Conservation (phyloP, 2,329 filamentous ascomycete genomes). For the Neurospora sp. region DNA sequence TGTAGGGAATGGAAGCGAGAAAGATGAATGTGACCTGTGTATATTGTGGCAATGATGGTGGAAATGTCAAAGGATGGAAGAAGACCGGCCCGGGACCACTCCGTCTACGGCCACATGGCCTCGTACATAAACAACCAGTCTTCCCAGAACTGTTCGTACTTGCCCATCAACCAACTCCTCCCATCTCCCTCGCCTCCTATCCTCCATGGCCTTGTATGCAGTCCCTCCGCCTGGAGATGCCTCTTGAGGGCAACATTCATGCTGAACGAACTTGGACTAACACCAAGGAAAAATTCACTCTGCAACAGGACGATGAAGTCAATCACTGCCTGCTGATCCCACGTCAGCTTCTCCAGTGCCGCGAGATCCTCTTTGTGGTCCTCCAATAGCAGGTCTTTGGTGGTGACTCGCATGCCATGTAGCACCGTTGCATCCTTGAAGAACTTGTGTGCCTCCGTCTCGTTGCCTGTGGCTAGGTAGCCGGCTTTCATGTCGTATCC, state of each 20-base stretch:
- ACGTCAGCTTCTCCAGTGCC: conserved; percentile 28
- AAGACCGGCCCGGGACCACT: no score
- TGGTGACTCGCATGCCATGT: conserved; percentile 25
- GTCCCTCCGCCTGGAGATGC: conserved; percentile 29
- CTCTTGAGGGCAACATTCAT: conserved; percentile 37
- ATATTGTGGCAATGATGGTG: no score
- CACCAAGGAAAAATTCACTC: conserved; percentile 31
- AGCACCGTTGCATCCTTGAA: conserved; percentile 22
- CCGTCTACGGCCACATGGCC: conserved; percentile 28
- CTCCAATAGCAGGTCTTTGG: conserved; percentile 28
- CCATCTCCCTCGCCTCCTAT: conserved; percentile 32
- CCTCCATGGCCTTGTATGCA: conserved; percentile 34
- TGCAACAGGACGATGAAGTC: conserved; percentile 32
- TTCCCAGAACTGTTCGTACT: conserved; percentile 35
- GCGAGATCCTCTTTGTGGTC: conserved; percentile 20
- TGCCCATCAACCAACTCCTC: conserved; percentile 32
- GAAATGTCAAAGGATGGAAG: no score
- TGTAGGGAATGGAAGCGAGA: neutral
- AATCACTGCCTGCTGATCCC: conserved; percentile 35
- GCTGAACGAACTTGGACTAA: conserved; percentile 39
- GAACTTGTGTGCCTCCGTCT: conserved; percentile 31
- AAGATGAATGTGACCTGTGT: no score
- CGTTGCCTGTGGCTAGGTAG: conserved; percentile 37
- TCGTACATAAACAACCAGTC: conserved; percentile 41
- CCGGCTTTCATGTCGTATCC: conserved; percentile 24